phyloP scores from a whole-genome alignment of 1,284 basidiomycete genomes.

The Rhodotorula mucilaginosa region DNA sequence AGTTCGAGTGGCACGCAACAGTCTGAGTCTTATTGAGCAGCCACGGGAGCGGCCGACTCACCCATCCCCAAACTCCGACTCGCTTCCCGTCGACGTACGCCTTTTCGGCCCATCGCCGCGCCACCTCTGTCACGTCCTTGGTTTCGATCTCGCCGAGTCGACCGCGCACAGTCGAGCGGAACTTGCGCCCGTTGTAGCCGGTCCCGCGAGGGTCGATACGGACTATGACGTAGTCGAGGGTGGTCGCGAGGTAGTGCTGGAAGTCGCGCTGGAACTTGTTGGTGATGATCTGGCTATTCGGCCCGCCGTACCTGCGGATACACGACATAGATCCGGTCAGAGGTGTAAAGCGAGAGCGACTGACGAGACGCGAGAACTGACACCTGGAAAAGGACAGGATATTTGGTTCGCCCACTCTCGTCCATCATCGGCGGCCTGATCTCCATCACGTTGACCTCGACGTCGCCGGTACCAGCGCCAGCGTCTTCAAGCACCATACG shows the following conservation, averaged over 20 bases:
- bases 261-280: slow-evolving; percentile 70
- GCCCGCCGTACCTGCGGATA: slow-evolving; percentile 75
- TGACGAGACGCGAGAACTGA: slow-evolving; percentile 51
- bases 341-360: slow-evolving; percentile 1
- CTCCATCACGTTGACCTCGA: slow-evolving; percentile 54
- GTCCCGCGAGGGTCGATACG: slow-evolving; percentile 83
- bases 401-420: slow-evolving; percentile 83
- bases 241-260: slow-evolving; percentile 80
- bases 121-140: slow-evolving; percentile 80
- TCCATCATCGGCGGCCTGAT: slow-evolving; percentile 89
- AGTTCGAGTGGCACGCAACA: not conserved
- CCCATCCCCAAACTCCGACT: slow-evolving; percentile 95
- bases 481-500: not conserved
- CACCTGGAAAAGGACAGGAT: slow-evolving; percentile 86
- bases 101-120: slow-evolving; percentile 52
- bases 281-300: slow-evolving; percentile 73
- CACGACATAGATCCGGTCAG: not conserved
- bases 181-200: slow-evolving; percentile 75
- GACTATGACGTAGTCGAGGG: slow-evolving; percentile 80
- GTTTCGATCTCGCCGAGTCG: slow-evolving; percentile 84
- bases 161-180: slow-evolving; percentile 79
- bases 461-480: not conserved
- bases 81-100: slow-evolving; percentile 66
- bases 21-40: not conserved
- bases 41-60: slow-evolving; percentile 51